These are phyloP conservation scores for Radiomyces spectabilis DNA, from an alignment of 192 early-diverging fungal species.

Conservation along the genomic window DNA sequence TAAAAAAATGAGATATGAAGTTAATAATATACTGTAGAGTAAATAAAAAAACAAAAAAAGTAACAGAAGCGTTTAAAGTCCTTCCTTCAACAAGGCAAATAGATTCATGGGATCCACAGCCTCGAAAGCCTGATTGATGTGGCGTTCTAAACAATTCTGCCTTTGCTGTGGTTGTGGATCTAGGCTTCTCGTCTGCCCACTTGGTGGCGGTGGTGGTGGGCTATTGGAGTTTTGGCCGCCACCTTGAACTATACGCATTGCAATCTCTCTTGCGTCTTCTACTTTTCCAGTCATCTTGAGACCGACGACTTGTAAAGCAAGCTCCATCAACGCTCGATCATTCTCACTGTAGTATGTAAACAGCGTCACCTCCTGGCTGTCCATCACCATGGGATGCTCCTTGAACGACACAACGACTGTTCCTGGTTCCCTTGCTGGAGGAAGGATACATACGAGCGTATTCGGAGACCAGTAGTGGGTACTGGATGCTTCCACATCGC, in stretches of 20 bases:
- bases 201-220: too few relatives aligned
- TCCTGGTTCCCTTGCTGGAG: conserved; percentile 65
- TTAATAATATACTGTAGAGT: too few relatives aligned
- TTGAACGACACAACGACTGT: conserved; percentile 54
- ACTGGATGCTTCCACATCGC: conserved; percentile 56
- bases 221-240: too few relatives aligned
- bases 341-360: conserved; percentile 48
- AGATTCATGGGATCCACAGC: too few relatives aligned
- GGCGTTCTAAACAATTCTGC: too few relatives aligned
- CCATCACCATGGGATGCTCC: conserved; percentile 27
- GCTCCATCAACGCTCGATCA: conserved; percentile 82
- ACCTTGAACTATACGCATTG: conserved; percentile 54
- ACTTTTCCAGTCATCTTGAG: conserved; percentile 70
- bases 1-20: too few relatives aligned
- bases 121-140: too few relatives aligned
- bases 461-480: conserved; percentile 74
- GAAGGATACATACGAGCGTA: conserved; percentile 76
- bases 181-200: too few relatives aligned
- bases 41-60: too few relatives aligned
- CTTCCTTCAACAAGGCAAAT: too few relatives aligned
- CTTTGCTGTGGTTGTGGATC: too few relatives aligned
- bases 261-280: conserved; percentile 68
- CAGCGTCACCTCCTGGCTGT: conserved; percentile 19
- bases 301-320: conserved; percentile 83
- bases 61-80: too few relatives aligned